These are phyloP conservation scores for Cyberlindnera petersonii DNA, from an alignment of 805 yeast species.

Conservation along the genomic window DNA sequence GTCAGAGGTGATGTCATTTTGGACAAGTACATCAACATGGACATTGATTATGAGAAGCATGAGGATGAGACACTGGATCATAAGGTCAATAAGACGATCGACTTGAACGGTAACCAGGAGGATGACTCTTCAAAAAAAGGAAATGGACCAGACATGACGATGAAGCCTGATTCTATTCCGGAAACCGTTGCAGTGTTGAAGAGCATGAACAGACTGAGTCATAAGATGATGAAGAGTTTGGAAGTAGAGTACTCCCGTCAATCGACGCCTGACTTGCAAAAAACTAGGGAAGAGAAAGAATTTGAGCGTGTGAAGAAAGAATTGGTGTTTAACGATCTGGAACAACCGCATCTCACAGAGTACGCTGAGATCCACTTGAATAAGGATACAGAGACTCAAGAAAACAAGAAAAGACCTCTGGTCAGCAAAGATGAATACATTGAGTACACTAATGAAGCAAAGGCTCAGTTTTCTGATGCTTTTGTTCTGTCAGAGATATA, in stretches of 20 bases:
- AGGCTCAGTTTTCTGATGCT: constrained; percentile 16
- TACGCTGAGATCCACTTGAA: constrained; percentile 43
- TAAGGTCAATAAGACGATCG: constrained; percentile 66
- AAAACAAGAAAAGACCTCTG: constrained; percentile 11
- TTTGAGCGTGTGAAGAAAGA: constrained; percentile 40
- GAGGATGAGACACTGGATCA: constrained; percentile 40
- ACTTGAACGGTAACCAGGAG: constrained; percentile 74
- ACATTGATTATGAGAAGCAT: constrained; percentile 51
- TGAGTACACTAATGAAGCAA: constrained; percentile 19
- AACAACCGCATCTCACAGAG: constrained; percentile 42
- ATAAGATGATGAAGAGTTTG: constrained; percentile 65
- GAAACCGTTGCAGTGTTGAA: constrained; percentile 75
- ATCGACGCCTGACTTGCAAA: constrained; percentile 31
- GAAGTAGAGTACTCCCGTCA: constrained; percentile 40
- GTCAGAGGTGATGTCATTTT: constrained; percentile 81
- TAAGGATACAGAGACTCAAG: constrained; percentile 12
- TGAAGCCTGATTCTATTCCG: constrained; percentile 56
- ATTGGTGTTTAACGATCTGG: constrained; percentile 48
- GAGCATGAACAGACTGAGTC: constrained; percentile 85
- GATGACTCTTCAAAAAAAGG: constrained; percentile 70
- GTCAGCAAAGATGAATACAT: constrained; percentile 25
- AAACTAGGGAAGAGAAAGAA: constrained; percentile 36
- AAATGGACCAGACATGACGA: constrained; percentile 83
- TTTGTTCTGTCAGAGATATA: constrained; percentile 31
- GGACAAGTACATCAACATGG: constrained; percentile 76